phyloP scores from a whole-genome alignment of 2,329 filamentous ascomycete genomes.

The Fusarium piperis region DNA sequence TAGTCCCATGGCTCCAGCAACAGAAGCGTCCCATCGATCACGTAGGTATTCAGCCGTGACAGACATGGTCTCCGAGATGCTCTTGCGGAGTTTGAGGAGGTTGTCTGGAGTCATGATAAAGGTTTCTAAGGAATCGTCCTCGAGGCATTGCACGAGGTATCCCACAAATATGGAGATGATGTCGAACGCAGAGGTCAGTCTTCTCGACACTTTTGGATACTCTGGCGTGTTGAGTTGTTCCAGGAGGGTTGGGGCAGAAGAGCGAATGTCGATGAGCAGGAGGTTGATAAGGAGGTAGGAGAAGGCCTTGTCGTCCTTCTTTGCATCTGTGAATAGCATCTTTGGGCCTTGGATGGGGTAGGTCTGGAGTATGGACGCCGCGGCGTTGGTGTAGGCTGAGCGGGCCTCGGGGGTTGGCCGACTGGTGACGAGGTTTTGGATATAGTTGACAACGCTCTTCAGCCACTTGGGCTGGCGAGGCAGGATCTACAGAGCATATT shows the following conservation, averaged over 20 bases:
- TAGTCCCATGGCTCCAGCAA: slow-evolving; percentile 69
- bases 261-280: slow-evolving; percentile 72
- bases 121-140: slow-evolving; percentile 54
- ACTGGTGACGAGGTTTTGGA: slow-evolving; percentile 63
- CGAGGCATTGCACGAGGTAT: slow-evolving; percentile 63
- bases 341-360: slow-evolving; percentile 59
- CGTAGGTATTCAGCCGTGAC: slow-evolving; percentile 72
- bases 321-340: slow-evolving; percentile 63
- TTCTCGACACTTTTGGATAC: slow-evolving; percentile 61
- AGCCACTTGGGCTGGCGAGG: slow-evolving; percentile 66
- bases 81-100: slow-evolving; percentile 68
- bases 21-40: slow-evolving; percentile 74
- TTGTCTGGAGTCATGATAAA: slow-evolving; percentile 65
- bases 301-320: slow-evolving; percentile 60
- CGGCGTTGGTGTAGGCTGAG: slow-evolving; percentile 67
- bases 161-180: slow-evolving; percentile 69
- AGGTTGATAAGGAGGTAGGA: slow-evolving; percentile 72
- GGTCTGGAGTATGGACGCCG: slow-evolving; percentile 65
- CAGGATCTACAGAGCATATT: slow-evolving; percentile 52
- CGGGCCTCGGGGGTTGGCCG: slow-evolving; percentile 65
- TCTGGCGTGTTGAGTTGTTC: slow-evolving; percentile 64
- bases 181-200: slow-evolving; percentile 70
- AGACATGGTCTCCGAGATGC: slow-evolving; percentile 71
- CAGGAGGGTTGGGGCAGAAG: slow-evolving; percentile 69
- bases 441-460: slow-evolving; percentile 54